phyloP scores from a whole-genome alignment of 768 basidiomycete genomes.

The Tubosaeta sp. region DNA sequence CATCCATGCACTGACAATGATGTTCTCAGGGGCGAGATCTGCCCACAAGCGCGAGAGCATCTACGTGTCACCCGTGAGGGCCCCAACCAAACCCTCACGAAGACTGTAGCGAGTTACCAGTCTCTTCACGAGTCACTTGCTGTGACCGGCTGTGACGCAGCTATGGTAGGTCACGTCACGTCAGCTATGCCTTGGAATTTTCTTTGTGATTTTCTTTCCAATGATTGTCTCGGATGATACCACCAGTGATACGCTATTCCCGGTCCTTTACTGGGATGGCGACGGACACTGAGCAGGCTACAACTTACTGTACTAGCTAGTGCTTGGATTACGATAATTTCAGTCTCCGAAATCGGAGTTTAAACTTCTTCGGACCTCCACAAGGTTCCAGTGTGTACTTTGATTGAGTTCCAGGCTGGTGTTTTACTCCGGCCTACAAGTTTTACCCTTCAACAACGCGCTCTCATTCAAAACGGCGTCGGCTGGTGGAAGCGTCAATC shows the following conservation, averaged over 20 bases:
- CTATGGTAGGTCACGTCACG: background rate
- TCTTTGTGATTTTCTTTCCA: background rate
- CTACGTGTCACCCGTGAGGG: conserved; percentile 7
- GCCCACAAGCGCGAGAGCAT: conserved; percentile 2
- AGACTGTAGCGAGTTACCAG: conserved; percentile 11
- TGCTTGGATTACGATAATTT: conserved; percentile 1
- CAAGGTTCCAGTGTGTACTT: conserved; percentile 15
- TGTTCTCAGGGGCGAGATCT: background rate
- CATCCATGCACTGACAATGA: background rate
- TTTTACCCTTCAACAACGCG: conserved; percentile 32
- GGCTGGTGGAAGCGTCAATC: conserved; percentile 60
- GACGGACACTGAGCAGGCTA: background rate
- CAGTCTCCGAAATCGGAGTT: conserved; percentile 22
- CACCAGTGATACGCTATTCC: background rate
- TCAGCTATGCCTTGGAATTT: background rate
- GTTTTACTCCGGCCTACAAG: conserved; percentile 28
- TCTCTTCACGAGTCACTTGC: background rate
- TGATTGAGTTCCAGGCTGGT: conserved; percentile 30
- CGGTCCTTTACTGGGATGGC: background rate
- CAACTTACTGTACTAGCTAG: background rate
- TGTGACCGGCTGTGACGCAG: background rate
- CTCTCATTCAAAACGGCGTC: conserved; percentile 58
- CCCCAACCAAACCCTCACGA: conserved; percentile 12
- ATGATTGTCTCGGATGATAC: background rate
- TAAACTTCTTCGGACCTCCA: conserved; percentile 7